Conservation (phyloP, 2,329 filamentous ascomycete species). For the Ascochyta viciae-villosae region DNA sequence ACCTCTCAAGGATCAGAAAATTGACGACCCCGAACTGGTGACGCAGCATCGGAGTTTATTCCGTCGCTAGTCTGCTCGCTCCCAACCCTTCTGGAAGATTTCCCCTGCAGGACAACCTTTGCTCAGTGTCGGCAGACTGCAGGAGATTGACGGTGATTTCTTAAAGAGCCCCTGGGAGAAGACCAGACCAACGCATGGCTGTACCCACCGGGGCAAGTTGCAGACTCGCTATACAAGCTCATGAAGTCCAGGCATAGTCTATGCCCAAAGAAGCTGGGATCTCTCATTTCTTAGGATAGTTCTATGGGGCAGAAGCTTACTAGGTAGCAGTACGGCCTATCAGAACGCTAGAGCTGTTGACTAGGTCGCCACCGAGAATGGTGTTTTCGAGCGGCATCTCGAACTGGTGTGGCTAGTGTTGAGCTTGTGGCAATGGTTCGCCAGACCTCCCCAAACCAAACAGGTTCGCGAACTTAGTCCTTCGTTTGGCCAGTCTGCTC, state of each 20-base stretch:
- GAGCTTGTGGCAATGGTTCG: not conserved
- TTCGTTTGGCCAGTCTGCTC: not conserved
- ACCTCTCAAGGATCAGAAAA: no score
- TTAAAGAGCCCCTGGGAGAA: not conserved
- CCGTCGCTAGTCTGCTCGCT: not conserved
- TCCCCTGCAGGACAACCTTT: not conserved
- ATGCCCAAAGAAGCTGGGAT: no score
- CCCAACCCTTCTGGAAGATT: not conserved
- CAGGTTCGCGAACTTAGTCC: not conserved
- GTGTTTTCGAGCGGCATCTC: no score
- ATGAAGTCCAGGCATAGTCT: no score
- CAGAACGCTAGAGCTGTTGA: no score
- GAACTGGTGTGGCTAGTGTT: not conserved
- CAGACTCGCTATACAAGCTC: not conserved
- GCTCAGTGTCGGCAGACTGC: not conserved
- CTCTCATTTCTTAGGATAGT: no score
- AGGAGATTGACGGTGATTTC: not conserved
- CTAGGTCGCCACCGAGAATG: no score
- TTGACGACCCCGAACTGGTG: not conserved
- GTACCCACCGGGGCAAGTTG: not conserved
- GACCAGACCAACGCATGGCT: not conserved
- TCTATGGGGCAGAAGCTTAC: no score
- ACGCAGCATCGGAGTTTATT: not conserved
- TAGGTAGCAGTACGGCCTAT: no score
- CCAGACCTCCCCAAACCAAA: not conserved